Evolutionary conservation across 2,329 filamentous ascomycete genomes (phyloP), one percentile per base, ranked within the genome.

Genomic region (Xenoacremonium recifei): DNA sequence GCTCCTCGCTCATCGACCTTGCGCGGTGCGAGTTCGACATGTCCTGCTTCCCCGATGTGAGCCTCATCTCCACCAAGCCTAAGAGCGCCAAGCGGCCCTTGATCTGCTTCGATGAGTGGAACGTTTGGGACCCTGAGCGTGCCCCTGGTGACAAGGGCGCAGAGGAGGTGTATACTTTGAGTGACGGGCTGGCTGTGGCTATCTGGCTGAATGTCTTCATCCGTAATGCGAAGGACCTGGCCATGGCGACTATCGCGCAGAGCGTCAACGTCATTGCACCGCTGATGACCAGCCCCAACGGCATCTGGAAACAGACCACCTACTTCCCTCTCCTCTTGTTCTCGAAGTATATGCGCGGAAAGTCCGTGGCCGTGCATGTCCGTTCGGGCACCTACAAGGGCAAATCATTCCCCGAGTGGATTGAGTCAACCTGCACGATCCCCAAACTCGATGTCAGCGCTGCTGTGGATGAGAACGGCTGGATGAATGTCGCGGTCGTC

Each of bases 31-130:
- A 48, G 9, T 48, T 48, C 20, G 46, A 48, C 40, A 29, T 48
- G 43, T 48, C 46, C 1, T 21, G 12, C 15, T 48, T 43, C 35
- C 46, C 43, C 9, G 46, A 48, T 6, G 17, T 89, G 1, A 85
- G 85, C 0, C 73, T 82, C 33, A 82, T 87, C 57, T 80, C 86
- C 60, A 84, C 84, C 61, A 67, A 70, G 35, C 66, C 73, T 0
- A 68, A 70, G 1, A 76, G 82, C 18, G 76, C 77, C 6, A 70
- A 75, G 5, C 82, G 79, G 4, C 46, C 46, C 21, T 82, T 74
- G 21, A 87, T 90, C 60, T 89, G 85, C 69, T 89, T 89, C 61
- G 86, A 89, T 60, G 85, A 89, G 64, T 89, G 86, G 85, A 90
- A 89, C 60, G 85, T 89, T 10, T 90, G 85, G 85, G 84, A 88